Evolutionary conservation across 208 protist genomes (phyloP), one percentile per base, ranked within the genome.

Genomic region (Leptomonas pyrrhocoris): DNA sequence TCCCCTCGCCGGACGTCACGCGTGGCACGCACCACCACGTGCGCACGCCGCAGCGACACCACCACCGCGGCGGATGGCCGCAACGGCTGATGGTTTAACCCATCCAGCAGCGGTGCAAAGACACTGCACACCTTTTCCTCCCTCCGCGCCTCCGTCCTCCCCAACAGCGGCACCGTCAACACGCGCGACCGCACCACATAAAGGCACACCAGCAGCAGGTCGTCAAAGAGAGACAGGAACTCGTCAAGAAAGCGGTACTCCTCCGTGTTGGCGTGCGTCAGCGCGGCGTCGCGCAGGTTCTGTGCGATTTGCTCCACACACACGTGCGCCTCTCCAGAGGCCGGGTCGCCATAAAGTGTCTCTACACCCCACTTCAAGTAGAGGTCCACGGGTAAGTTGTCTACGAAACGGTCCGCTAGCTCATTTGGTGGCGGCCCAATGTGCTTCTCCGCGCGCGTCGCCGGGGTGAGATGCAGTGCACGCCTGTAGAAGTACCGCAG

Each of bases 181-280:
- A 90, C 69, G 4, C 92, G 83, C 21, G 88, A 57, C 1, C 89
- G 85, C 46, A 93, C 67, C 31, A 93, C 73, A 67, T 96, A 96
- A 16, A 94, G 65, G 16, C 81, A 74, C 0, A 77, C 73, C 8
- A 94, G 70, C 4, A 96, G 53, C 2, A 86, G 61, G 2, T 60
- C 56, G 53, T 95, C 88, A 36, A 96, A 53, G 2, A 84, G 59
- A 16, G 79, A 79, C 0, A 80, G 49, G 30, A 83, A 49, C 27
- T 64, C 74, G 48, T 94, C 91, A 0, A 89, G 70, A 7, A 90
- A 75, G 34, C 57, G 57, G 77, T 91, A 96, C 71, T 92, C 83
- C 21, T 59, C 63, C 8, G 56, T 58, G 21, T 66, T 73, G 8
- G 87, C 88, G 68, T 89, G 59, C 19, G 72, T 78, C 21, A 96